These are phyloP conservation scores for Pythium monospermum DNA, from an alignment of 352 stramenopile species.

Conservation along the genomic window DNA sequence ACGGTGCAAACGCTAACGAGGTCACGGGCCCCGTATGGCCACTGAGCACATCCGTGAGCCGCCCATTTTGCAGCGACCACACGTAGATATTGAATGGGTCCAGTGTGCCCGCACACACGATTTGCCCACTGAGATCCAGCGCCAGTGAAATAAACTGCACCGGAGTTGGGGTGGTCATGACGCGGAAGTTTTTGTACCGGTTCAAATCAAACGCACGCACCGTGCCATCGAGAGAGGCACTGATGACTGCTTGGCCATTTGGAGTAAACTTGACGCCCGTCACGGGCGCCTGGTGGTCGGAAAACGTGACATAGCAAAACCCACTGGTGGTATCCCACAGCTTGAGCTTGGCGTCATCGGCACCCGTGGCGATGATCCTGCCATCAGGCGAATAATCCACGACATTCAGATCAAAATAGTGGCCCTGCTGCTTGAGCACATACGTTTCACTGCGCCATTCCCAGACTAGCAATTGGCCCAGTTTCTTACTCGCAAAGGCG, in stretches of 20 bases:
- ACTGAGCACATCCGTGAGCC: slow-evolving; percentile 96
- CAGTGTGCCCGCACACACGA: slow-evolving; percentile 92
- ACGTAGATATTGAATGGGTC: slow-evolving; percentile 98
- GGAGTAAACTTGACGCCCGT: slow-evolving; percentile 94
- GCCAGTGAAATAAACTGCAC: slow-evolving; percentile 98
- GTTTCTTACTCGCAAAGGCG: slow-evolving; percentile 94
- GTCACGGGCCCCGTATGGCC: slow-evolving; percentile 97
- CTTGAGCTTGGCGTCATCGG: slow-evolving; percentile 98
- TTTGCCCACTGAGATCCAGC: slow-evolving; percentile 96
- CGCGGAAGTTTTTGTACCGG: slow-evolving; percentile 99
- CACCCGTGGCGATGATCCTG: slow-evolving; percentile 94
- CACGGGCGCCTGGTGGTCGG: slow-evolving; percentile 95
- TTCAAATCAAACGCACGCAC: slow-evolving; percentile 98
- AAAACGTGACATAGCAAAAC: slow-evolving; percentile 99
- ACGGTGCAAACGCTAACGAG: slow-evolving; percentile 90
- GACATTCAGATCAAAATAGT: slow-evolving; percentile 97
- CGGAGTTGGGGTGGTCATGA: slow-evolving; percentile 94
- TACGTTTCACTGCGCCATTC: slow-evolving; percentile 99
- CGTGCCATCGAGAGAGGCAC: slow-evolving; percentile 96
- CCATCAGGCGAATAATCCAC: slow-evolving; percentile 98
- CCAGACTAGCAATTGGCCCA: slow-evolving; percentile 99
- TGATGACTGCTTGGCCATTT: slow-evolving; percentile 92
- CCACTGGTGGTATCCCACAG: slow-evolving; percentile 97
- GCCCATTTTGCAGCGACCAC: slow-evolving; percentile 96
- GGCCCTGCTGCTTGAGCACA: slow-evolving; percentile 99